Evolutionary conservation across 305 asterid genomes (phyloP).

Genomic region (Fraxinus dipetala): DNA sequence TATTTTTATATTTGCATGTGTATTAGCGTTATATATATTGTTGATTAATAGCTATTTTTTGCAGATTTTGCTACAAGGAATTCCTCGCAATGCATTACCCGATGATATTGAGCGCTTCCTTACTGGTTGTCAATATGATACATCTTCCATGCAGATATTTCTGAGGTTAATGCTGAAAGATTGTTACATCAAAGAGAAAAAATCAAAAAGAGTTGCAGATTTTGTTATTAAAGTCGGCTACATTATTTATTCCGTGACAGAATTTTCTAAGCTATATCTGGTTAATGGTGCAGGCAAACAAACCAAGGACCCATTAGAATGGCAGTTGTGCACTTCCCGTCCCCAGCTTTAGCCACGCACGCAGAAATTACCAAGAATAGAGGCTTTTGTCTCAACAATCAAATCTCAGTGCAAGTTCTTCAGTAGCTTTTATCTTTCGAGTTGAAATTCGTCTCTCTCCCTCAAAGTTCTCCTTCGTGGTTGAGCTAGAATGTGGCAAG

Average conservation of each 20-base stretch:
- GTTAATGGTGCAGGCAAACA: slow-evolving; percentile 41
- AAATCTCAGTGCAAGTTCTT: slow-evolving; percentile 55
- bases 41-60: slow-evolving; percentile 4
- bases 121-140: slow-evolving; percentile 63
- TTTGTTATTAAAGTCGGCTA: background rate
- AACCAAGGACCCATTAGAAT: slow-evolving; percentile 30
- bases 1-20: background rate
- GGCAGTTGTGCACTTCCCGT: slow-evolving; percentile 57
- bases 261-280: slow-evolving; percentile 5
- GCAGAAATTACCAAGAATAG: slow-evolving; percentile 67
- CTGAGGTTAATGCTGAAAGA: slow-evolving; percentile 37
- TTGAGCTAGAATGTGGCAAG: background rate
- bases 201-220: no score
- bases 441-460: background rate
- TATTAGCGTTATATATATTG: background rate
- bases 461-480: slow-evolving; percentile 8
- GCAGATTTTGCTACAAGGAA: slow-evolving; percentile 62
- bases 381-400: slow-evolving; percentile 61
- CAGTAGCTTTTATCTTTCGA: slow-evolving; percentile 32
- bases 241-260: background rate
- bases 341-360: slow-evolving; percentile 59
- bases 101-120: slow-evolving; percentile 82
- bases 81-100: slow-evolving; percentile 57
- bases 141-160: slow-evolving; percentile 46
- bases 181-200: background rate